phyloP scores from a whole-genome alignment of 208 protist species.

The Leishmania martiniquensis region DNA sequence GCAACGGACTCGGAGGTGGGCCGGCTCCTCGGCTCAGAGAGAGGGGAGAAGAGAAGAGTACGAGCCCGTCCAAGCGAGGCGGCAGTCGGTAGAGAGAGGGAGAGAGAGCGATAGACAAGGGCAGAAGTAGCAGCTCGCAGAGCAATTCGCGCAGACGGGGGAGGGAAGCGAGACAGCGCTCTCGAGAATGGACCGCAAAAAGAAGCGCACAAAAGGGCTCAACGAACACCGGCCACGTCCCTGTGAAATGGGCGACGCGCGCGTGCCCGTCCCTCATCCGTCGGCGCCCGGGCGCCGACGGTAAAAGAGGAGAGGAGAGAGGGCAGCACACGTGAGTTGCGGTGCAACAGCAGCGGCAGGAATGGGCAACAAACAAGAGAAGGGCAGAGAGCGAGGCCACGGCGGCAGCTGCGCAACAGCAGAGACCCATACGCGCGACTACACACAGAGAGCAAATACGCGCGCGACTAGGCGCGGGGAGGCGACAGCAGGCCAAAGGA shows the following conservation, averaged over 20 bases:
- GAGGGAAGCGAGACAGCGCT: neutral
- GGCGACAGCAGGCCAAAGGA: too few relatives aligned
- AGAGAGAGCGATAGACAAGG: neutral
- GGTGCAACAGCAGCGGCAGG: neutral
- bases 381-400: neutral
- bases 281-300: neutral
- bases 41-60: neutral
- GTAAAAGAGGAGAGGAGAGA: neutral
- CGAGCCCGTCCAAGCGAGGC: neutral
- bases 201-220: neutral
- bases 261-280: neutral
- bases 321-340: neutral
- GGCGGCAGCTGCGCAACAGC: neutral
- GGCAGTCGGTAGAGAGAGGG: neutral
- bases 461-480: neutral
- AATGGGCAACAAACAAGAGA: neutral
- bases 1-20: neutral
- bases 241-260: neutral
- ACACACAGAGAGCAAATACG: neutral
- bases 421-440: neutral
- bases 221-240: neutral
- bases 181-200: neutral
- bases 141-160: neutral
- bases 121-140: neutral
- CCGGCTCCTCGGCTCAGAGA: neutral